Evolutionary conservation across 2,329 filamentous ascomycete genomes (phyloP), one percentile per base, ranked within the genome.

Genomic region (Cryphonectria carpinicola): DNA sequence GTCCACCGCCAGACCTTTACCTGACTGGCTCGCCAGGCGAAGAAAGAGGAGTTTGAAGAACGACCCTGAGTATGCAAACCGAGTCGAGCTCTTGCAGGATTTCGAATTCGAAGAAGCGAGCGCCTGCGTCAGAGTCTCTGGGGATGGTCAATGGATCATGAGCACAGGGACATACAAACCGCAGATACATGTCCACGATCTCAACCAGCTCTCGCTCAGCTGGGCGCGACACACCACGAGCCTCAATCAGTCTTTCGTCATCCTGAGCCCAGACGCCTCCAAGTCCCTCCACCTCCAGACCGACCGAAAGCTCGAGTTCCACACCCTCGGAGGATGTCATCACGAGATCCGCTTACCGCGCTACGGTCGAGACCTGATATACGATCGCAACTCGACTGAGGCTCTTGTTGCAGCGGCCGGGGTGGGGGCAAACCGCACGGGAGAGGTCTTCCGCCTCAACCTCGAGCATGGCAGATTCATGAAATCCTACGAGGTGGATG

Each of bases 61-160:
- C 75, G 95, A 98, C 79, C 87, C 92, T 72, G 95, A 98, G 79
- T 98, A 95, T 82, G 92, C 95, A 74, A 97, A 94, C 80, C 92
- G 96, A 74, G 91, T 99, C 76, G 96, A 99, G 81, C 86, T 99
- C 70, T 87, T 99, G 52, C 96, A 99, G 78, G 96, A 99, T 79
- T 99, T 99, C 80, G 95, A 97, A 78, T 98, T 99, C 77, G 95
- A 98, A 77, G 95, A 97, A 82, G 95, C 97, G 56, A 97, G 94
- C 79, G 89, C 91, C 75, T 98, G 95, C 79, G 89, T 99, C 73
- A 89, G 94, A 65, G 89, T 96, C 73, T 97, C 93, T 76, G 95
- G 97, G 71, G 96, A 99, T 88, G 95, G 95, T 65, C 92, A 98
- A 79, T 99, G 96, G 95, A 90, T 96, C 56, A 96, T 98, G 93